Base-by-base conservation (phyloP, 225 moss, liverwort and hornwort species). In the Asterella californica region DNA sequence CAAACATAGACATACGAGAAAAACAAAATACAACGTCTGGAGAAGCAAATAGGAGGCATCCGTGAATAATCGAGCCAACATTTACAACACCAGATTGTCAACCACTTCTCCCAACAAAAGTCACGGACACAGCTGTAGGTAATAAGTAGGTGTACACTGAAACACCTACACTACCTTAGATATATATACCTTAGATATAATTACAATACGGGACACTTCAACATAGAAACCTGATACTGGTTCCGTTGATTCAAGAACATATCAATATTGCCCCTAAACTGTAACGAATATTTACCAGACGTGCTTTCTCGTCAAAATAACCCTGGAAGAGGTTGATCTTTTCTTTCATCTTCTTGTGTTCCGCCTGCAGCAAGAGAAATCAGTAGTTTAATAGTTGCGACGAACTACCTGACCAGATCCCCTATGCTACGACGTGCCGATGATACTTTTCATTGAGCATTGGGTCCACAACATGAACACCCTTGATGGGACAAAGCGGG, bases 301-400 rank as follows among this genome's bases (percentile, higher is more conserved):
- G 82, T 2, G 89, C 94, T 87, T 90, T 93, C 9, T 76, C 79
- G 5, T 83, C 79, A n/a, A 87, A 94, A 74, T 81, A 85, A 61
- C 75, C 69, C 75, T 84, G 72, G 78, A 86, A 88, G 21, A 76
- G 79, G 42, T 78, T 84, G 30, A 84, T 85, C 34, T 82, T 81
- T 5, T 52, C 72, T 72, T 82, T 78, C 46, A 84, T 76, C 24
- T 72, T 70, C 45, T 77, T 76, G 38, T 88, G 84, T 59, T 93
- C 87, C 12, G 72, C 80, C 91, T 94, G 55, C 63, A 30, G 22
- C 19, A 27, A 66, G 32, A 69, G 29, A 1, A 7, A 37, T 33
- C 67, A 5, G 0, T 2, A 52, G n/a, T 10, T 61, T 61, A 25
- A 61, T 25, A 61, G 52, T 52, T 52, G 52, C 52, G 52, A 52